These are phyloP conservation scores for Scutellaria galericulata DNA, from an alignment of 257 asterid species.

Conservation along the genomic window DNA sequence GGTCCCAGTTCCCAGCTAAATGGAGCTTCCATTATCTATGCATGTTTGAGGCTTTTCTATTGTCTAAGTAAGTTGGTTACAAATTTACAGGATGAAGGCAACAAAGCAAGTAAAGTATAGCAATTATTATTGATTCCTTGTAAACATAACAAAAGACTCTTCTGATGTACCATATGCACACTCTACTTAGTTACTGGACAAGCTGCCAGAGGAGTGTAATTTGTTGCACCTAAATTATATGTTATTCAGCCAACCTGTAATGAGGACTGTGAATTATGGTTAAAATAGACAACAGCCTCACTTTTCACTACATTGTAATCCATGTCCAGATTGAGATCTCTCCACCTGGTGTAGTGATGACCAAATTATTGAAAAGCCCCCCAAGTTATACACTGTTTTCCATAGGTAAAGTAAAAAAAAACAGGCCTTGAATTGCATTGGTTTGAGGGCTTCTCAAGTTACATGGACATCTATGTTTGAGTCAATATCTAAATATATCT, in stretches of 20 bases:
- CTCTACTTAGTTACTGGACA: background rate
- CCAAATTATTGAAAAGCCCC: background rate
- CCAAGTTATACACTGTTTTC: background rate
- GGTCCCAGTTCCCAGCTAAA: background rate
- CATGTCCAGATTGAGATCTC: conserved; percentile 14
- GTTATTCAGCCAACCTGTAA: background rate
- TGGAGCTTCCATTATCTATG: conserved; percentile 4
- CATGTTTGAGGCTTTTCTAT: conserved; percentile 11
- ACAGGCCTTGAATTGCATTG: background rate
- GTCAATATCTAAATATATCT: conserved; percentile 5
- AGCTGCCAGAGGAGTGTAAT: conserved; percentile 1
- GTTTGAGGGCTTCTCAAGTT: background rate
- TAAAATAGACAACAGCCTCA: background rate
- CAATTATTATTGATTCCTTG: background rate
- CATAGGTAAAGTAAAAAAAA: background rate
- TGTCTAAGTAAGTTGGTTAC: conserved; percentile 9
- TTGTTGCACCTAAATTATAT: background rate
- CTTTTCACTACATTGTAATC: conserved; percentile 3
- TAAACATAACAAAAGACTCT: conserved; percentile 15
- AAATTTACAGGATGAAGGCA: conserved; percentile 7
- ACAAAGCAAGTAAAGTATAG: background rate
- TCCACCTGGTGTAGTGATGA: background rate
- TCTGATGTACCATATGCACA: background rate
- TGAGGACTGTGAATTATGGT: background rate
- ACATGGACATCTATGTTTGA: background rate